Evolutionary conservation across 495 filamentous ascomycete species (phyloP), one percentile per base, ranked within the genome.

Genomic region (Staphylotrichum longicolle): DNA sequence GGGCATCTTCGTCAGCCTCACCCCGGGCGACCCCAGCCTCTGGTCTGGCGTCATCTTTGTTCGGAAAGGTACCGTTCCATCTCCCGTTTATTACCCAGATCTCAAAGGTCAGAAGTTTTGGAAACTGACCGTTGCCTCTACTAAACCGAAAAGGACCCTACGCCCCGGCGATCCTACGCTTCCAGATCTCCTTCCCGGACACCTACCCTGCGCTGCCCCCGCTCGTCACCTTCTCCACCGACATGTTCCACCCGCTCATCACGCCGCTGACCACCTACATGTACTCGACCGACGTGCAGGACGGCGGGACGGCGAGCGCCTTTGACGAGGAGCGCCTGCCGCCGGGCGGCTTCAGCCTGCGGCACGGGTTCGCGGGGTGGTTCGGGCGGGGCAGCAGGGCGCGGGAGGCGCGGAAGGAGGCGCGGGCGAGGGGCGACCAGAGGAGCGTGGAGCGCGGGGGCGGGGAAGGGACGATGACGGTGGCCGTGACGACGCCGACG

Each of bases 41-140:
- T 98, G 93, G 93, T 86, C 83, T 56, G 91, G 91, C n/a, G 86
- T 96, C 7, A 76, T 97, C 6, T 97, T 97, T 69, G 85, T 96
- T 54, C 89, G 91, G 42, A 88, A 88, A 78, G 93, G 93, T 89
- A 71, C 72, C 55, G 9, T 6, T 5, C 42, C 33, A 42, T 7
- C 35, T 14, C 46, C 55, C 40, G 42, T 20, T 20, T 32, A 51
- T 10, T 34, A 20, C 6, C 35, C n/a, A 0, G 5, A 2, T 30
- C 49, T 12, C 33, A 11, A 33, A 14, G 12, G 9, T 42, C 39
- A 35, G 30, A 27, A 51, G 15, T 15, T 20, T 27, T 27, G 20
- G 20, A 27, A 27, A 27, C 20, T 27, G 20, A 27, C 20, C 20
- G 20, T 27, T 27, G 20, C 20, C 20, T 27, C 20, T 27, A 27